These are phyloP conservation scores for Rauvolfia tetraphylla DNA, from an alignment of 257 asterid species.

Conservation along the genomic window DNA sequence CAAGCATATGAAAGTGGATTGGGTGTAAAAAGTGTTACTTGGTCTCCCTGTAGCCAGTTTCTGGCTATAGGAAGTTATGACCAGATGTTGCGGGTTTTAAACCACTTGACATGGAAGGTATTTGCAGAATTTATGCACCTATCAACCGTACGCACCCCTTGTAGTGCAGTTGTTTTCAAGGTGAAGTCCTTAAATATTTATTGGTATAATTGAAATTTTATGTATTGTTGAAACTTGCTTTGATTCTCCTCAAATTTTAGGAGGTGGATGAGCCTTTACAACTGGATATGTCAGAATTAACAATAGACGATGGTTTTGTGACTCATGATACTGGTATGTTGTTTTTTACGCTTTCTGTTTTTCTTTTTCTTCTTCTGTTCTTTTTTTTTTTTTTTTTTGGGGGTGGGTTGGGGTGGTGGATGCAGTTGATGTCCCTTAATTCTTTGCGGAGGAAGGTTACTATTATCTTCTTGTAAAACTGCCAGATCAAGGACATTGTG, in stretches of 20 bases:
- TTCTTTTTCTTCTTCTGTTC: too few species aligned
- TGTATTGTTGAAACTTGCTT: conserved; percentile 1
- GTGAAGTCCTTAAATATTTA: conserved; percentile 32
- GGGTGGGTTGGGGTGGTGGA: too few species aligned
- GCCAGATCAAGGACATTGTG: background rate
- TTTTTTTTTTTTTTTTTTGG: background rate
- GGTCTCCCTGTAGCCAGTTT: conserved; percentile 98
- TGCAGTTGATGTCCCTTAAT: background rate
- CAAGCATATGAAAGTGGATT: conserved; percentile 98
- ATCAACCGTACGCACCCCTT: conserved; percentile 79
- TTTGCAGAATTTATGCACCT: conserved; percentile 94
- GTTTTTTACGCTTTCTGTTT: too few species aligned
- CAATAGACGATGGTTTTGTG: conserved; percentile 61
- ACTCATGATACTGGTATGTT: conserved; percentile 58
- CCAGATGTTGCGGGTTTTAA: conserved; percentile 92
- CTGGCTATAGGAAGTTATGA: conserved; percentile 97
- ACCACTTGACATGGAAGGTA: conserved; percentile 99
- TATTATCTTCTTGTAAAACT: background rate
- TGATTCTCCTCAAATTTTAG: conserved; percentile 32
- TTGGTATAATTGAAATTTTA: conserved; percentile 10
- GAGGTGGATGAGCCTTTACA: conserved; percentile 94
- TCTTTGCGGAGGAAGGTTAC: background rate
- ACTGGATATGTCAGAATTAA: conserved; percentile 84
- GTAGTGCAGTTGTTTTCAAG: conserved; percentile 93
- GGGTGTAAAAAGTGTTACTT: conserved; percentile 90